Evolutionary conservation across 306 rosid genomes (phyloP).

Genomic region (Urtica urens): DNA sequence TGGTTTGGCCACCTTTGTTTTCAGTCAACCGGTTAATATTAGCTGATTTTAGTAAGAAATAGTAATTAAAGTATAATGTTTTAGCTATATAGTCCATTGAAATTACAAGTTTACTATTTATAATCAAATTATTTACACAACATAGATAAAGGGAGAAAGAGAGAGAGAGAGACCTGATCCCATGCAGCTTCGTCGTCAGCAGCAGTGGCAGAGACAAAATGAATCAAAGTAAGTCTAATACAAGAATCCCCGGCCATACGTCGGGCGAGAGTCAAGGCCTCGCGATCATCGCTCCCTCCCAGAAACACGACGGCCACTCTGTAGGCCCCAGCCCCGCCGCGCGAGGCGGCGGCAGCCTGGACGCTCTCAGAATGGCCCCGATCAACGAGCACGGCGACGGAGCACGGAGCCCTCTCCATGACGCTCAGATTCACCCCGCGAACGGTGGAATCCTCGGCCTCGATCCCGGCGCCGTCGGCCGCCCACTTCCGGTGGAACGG

Average conservation of each 20-base stretch:
- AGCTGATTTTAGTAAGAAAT: too few species aligned
- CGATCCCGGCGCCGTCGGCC: slow-evolving; percentile 15
- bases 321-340: slow-evolving; percentile 10
- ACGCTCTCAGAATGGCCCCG: slow-evolving; percentile 23
- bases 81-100: too few species aligned
- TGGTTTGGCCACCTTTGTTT: too few species aligned
- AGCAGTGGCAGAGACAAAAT: slow-evolving; percentile 1
- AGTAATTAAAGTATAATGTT: too few species aligned
- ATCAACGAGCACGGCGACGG: slow-evolving; percentile 37
- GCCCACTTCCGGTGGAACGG: slow-evolving; percentile 54
- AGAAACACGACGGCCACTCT: slow-evolving; percentile 33
- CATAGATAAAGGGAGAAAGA: too few species aligned
- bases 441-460: slow-evolving; percentile 22
- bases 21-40: too few species aligned
- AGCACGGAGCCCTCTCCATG: slow-evolving; percentile 43
- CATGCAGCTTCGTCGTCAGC: too few species aligned
- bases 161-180: too few species aligned
- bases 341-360: slow-evolving; percentile 14
- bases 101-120: too few species aligned
- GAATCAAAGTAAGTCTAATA: slow-evolving; percentile 24
- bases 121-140: too few species aligned
- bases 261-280: slow-evolving; percentile 25
- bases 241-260: slow-evolving; percentile 31
- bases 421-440: slow-evolving; percentile 28
- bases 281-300: slow-evolving; percentile 53